Evolutionary conservation across 2,329 filamentous ascomycete genomes (phyloP).

Genomic region (Pseudocercospora vitis): DNA sequence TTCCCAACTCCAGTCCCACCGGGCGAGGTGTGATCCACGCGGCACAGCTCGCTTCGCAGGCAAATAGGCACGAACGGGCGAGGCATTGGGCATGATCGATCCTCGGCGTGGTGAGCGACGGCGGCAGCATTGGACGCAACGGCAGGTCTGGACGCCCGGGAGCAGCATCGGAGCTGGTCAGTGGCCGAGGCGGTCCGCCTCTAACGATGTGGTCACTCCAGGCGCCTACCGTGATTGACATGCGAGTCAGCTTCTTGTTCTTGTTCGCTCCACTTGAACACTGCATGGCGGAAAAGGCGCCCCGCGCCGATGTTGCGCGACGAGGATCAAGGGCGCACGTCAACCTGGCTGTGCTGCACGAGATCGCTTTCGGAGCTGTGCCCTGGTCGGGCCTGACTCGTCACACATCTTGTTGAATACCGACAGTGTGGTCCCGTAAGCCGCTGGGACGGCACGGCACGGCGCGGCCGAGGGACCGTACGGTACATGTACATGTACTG

Average conservation of each 20-base stretch:
- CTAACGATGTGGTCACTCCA: conserved; percentile 11
- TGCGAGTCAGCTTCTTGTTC: conserved; percentile 9
- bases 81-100: background rate
- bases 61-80: background rate
- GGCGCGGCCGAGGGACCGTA: background rate
- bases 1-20: no score
- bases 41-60: conserved; percentile 11
- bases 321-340: background rate
- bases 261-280: background rate
- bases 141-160: no score
- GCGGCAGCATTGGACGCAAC: background rate
- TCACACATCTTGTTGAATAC: no score
- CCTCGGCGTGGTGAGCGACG: background rate
- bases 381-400: background rate
- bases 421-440: no score
- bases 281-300: conserved; percentile 2
- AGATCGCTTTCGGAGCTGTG: conserved; percentile 3
- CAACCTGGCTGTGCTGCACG: conserved; percentile 1
- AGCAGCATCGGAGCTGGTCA: no score
- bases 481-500: background rate
- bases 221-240: conserved; percentile 12
- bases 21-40: background rate
- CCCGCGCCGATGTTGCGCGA: conserved; percentile 12
- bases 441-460: conserved; percentile 3
- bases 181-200: conserved; percentile 12